Percentiles rank a stretch among this genome's conserved stretches.
phyloP scores from a whole-genome alignment of 352 stramenopile species.

The Phytophthora hibernalis region DNA sequence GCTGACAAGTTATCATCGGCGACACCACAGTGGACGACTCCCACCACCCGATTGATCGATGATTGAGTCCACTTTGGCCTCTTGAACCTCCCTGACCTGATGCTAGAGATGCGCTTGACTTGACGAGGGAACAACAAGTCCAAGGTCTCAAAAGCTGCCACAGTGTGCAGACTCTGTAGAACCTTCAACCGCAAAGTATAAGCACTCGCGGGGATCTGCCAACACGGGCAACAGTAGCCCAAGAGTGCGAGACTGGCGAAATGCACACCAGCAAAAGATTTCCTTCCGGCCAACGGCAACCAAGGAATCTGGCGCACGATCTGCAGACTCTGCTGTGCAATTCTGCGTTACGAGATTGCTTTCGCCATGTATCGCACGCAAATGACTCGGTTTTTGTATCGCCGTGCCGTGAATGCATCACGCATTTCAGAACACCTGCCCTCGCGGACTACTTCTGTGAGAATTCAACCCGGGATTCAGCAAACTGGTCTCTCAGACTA shows the following conservation, averaged over 20 bases:
- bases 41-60: constrained; percentile 33
- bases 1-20: no score
- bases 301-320: constrained; percentile 44
- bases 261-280: constrained; percentile 38
- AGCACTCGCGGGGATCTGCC: constrained; percentile 4
- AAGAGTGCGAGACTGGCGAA: constrained; percentile 31
- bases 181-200: not conserved
- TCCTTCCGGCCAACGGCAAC: constrained; percentile 29
- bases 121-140: constrained; percentile 12
- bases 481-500: not conserved
- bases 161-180: not conserved
- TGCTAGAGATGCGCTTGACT: not conserved
- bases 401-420: constrained; percentile 13
- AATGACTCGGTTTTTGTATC: constrained; percentile 23
- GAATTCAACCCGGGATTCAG: constrained; percentile 1
- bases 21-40: constrained; percentile 11
- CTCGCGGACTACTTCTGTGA: constrained; percentile 36
- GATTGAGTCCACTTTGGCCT: no score
- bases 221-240: not conserved
- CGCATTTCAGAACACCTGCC: constrained; percentile 9
- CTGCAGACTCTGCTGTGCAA: constrained; percentile 15
- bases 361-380: constrained; percentile 23
- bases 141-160: not conserved
- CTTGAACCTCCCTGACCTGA: constrained; percentile 20
- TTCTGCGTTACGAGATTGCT: constrained; percentile 26